These are phyloP conservation scores for Nannochloris sp. DNA, from an alignment of 139 green algal genomes.

Conservation along the genomic window DNA sequence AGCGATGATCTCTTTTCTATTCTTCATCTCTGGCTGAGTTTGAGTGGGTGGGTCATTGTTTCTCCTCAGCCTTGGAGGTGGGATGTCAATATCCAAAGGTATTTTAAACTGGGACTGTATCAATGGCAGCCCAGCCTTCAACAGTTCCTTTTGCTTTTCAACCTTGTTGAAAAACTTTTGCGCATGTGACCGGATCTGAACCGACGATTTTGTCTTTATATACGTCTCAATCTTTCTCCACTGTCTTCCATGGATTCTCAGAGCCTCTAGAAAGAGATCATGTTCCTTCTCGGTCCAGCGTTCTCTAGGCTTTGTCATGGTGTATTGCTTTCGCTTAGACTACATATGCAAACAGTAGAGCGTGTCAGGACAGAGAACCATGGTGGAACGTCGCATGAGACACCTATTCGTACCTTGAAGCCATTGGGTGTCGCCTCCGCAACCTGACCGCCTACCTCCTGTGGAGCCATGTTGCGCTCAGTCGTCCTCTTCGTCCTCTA, in stretches of 20 bases:
- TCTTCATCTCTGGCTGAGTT: background rate
- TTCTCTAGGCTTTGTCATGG: constrained; percentile 68
- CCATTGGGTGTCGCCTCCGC: no score
- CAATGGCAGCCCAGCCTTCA: constrained; percentile 26
- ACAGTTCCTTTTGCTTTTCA: constrained; percentile 28
- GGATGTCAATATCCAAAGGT: constrained; percentile 55
- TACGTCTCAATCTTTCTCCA: constrained; percentile 76
- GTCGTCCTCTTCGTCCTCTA: no score
- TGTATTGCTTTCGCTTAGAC: constrained; percentile 67
- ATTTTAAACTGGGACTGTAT: constrained; percentile 13
- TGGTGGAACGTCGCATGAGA: no score
- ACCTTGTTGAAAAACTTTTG: constrained; percentile 90
- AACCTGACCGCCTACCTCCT: no score
- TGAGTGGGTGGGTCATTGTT: constrained; percentile 32
- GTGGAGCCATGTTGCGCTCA: no score
- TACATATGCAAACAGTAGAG: no score
- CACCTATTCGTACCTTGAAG: no score
- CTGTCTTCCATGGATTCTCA: constrained; percentile 67
- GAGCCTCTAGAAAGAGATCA: constrained; percentile 72
- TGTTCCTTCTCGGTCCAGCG: constrained; percentile 89
- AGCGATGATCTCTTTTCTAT: background rate
- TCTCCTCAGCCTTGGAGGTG: constrained; percentile 78
- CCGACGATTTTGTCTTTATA: constrained; percentile 86
- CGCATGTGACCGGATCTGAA: constrained; percentile 92
- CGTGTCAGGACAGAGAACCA: no score